Evolutionary conservation across 2,329 filamentous ascomycete genomes (phyloP).

Genomic region (Trichoderma sp.): DNA sequence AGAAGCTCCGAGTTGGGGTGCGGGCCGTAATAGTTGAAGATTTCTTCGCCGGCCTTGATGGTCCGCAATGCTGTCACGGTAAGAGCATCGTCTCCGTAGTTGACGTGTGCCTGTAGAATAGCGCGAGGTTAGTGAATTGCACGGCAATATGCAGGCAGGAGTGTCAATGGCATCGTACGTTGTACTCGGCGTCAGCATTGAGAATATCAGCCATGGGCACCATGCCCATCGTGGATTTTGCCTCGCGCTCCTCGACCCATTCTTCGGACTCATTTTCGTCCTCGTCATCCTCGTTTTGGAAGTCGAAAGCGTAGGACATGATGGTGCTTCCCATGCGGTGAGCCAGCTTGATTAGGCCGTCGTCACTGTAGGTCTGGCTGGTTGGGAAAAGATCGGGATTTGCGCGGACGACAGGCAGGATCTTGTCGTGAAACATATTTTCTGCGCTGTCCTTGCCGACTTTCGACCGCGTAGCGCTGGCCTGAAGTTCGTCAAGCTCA

Average conservation of each 20-base stretch:
- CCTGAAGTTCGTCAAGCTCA: constrained; percentile 74
- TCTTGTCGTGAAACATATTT: constrained; percentile 61
- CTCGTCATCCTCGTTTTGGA: constrained; percentile 60
- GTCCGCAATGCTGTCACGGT: constrained; percentile 71
- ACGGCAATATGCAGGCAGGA: no score
- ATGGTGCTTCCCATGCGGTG: constrained; percentile 86
- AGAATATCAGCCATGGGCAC: constrained; percentile 88
- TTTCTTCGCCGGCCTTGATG: constrained; percentile 71
- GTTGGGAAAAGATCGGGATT: constrained; percentile 49
- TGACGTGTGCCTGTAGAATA: constrained; percentile 52
- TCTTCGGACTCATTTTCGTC: constrained; percentile 65
- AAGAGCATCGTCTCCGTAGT: constrained; percentile 58
- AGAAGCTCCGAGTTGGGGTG: constrained; percentile 81
- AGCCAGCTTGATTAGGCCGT: constrained; percentile 55
- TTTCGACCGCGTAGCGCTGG: constrained; percentile 73
- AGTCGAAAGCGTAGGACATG: constrained; percentile 91
- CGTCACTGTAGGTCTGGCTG: constrained; percentile 44
- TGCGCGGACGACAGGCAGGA: constrained; percentile 55
- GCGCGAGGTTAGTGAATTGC: neutral
- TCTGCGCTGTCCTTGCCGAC: constrained; percentile 76
- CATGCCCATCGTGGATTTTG: constrained; percentile 72
- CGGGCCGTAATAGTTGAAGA: constrained; percentile 88
- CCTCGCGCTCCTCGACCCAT: constrained; percentile 66
- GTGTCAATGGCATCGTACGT: constrained; percentile 52
- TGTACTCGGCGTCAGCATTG: constrained; percentile 87